These are phyloP conservation scores for Trichophaea hybrida DNA, from an alignment of 2,329 filamentous ascomycete species.

Conservation along the genomic window DNA sequence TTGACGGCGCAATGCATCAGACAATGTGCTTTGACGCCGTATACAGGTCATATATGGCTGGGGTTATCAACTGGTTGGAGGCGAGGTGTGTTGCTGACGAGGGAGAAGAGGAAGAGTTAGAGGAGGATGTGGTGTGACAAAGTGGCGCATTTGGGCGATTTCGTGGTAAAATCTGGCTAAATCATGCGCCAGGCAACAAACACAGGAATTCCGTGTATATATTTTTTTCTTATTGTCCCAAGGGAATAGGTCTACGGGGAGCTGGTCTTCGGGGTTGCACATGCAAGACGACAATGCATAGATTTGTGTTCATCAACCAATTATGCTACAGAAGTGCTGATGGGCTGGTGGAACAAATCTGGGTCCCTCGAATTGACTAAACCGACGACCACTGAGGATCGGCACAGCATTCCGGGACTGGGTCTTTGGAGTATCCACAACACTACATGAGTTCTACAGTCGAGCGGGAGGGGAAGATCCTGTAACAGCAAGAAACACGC, in stretches of 20 bases:
- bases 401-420: too few relatives aligned
- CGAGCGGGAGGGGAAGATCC: too few relatives aligned
- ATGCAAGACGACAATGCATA: too few relatives aligned
- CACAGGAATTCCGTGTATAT: background rate
- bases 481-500: too few relatives aligned
- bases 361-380: too few relatives aligned
- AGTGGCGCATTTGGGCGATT: background rate
- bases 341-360: too few relatives aligned
- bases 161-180: background rate
- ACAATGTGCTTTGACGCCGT: background rate
- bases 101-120: background rate
- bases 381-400: too few relatives aligned
- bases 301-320: too few relatives aligned
- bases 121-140: background rate
- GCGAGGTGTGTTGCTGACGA: background rate
- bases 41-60: slow-evolving; percentile 2
- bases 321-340: too few relatives aligned
- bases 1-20: background rate
- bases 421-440: too few relatives aligned
- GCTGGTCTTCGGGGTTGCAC: background rate
- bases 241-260: background rate
- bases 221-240: background rate
- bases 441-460: too few relatives aligned
- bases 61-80: background rate
- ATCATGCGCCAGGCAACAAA: background rate